Evolutionary conservation across 1,284 basidiomycete genomes (phyloP).

Genomic region (Blastosporella zonata): DNA sequence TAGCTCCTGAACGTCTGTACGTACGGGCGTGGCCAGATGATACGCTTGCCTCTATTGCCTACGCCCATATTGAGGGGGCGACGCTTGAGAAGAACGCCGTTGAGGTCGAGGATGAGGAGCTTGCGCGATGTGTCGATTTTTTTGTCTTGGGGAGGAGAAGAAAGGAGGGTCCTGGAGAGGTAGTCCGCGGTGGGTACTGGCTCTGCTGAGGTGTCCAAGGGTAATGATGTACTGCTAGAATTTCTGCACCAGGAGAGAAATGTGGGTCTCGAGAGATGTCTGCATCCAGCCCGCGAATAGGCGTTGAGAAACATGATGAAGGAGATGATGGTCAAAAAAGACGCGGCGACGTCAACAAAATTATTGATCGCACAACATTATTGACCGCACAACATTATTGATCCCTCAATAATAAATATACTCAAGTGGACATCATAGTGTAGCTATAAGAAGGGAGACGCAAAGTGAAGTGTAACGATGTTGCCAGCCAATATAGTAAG

Average conservation of each 20-base stretch:
- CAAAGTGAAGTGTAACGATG: no score
- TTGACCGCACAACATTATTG: no score
- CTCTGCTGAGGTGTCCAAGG: background rate
- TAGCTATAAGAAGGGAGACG: no score
- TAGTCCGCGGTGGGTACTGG: background rate
- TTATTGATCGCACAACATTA: background rate
- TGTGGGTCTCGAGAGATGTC: background rate
- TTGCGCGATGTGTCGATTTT: constrained; percentile 48
- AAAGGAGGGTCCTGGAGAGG: background rate
- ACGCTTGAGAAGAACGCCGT: constrained; percentile 78
- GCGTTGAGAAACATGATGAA: background rate
- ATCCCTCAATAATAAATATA: no score
- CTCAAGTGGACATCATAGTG: no score
- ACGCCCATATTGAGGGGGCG: constrained; percentile 30
- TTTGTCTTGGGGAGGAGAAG: constrained; percentile 5
- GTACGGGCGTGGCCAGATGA: constrained; percentile 65
- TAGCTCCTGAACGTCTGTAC: constrained; percentile 63
- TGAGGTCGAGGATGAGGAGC: constrained; percentile 79
- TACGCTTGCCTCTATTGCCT: constrained; percentile 26
- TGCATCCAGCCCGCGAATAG: background rate
- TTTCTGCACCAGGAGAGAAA: background rate
- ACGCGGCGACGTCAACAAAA: no score
- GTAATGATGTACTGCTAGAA: background rate
- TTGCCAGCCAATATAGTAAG: no score
- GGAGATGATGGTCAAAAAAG: background rate